Percentiles rank a stretch among this genome's conserved stretches.
Conservation (phyloP, 176 grass and related monocot genomes). For the Musa beccarii region DNA sequence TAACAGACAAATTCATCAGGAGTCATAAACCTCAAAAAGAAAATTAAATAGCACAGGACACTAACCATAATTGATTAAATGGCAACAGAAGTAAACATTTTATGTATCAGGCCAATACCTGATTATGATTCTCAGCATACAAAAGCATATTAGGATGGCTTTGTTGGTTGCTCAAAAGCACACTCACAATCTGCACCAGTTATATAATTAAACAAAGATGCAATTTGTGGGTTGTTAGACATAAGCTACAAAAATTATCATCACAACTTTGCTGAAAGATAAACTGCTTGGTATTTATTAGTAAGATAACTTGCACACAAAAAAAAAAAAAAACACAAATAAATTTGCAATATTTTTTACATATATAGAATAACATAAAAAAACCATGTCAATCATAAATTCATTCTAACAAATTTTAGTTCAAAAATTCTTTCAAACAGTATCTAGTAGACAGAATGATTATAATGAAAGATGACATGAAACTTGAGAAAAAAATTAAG, state of each 20-base stretch:
- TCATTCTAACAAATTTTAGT: too few species aligned
- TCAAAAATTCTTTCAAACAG: too few species aligned
- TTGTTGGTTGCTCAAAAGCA: slow-evolving; percentile 46
- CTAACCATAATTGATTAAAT: background rate
- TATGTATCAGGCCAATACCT: slow-evolving; percentile 30
- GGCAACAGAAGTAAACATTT: background rate
- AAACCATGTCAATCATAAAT: too few species aligned
- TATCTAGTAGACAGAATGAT: too few species aligned
- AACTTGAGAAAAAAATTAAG: too few species aligned
- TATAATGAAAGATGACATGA: too few species aligned
- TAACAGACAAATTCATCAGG: too few species aligned
- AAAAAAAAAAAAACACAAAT: too few species aligned
- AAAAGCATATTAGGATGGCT: slow-evolving; percentile 57
- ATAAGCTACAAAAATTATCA: background rate
- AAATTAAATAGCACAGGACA: slow-evolving; percentile 7
- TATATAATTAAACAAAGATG: slow-evolving; percentile 2
- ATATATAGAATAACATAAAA: too few species aligned
- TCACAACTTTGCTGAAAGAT: background rate
- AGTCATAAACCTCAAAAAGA: background rate
- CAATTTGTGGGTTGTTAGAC: background rate
- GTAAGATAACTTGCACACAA: background rate
- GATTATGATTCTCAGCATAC: slow-evolving; percentile 82
- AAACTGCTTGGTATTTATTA: background rate
- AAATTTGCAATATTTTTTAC: too few species aligned
- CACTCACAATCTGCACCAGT: slow-evolving; percentile 67